phyloP scores from a whole-genome alignment of 176 grass and related monocot genomes.

The Phoenix roebelenii region DNA sequence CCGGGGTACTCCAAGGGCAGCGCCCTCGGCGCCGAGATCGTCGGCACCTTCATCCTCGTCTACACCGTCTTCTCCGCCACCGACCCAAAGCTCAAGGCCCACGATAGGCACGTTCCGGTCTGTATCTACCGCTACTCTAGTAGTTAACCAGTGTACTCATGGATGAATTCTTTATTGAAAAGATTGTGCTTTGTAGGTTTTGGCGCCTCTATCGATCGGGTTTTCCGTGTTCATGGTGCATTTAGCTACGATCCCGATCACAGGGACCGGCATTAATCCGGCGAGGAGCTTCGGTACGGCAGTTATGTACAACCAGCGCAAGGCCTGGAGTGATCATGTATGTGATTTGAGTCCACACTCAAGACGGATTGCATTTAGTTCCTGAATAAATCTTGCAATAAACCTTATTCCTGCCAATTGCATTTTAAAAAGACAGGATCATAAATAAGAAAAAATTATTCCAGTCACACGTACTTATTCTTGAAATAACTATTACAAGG shows the following conservation, averaged over 20 bases:
- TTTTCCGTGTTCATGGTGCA: conserved; percentile 87
- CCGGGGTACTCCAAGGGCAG: conserved; percentile 22
- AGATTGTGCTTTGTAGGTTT: conserved; percentile 19
- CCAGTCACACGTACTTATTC: too few species aligned
- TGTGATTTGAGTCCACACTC: not conserved
- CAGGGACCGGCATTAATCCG: conserved; percentile 81
- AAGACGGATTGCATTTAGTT: too few species aligned
- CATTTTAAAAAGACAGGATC: too few species aligned
- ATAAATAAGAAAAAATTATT: too few species aligned
- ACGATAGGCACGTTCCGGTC: conserved; percentile 50
- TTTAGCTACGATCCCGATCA: conserved; percentile 80
- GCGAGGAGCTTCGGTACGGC: conserved; percentile 85
- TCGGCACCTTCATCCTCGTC: conserved; percentile 81
- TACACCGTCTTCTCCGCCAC: conserved; percentile 73
- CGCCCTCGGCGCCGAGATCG: conserved; percentile 51
- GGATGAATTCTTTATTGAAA: too few species aligned
- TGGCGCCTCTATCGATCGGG: conserved; percentile 76
- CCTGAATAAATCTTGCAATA: too few species aligned
- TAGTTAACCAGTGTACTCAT: too few species aligned
- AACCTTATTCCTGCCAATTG: too few species aligned
- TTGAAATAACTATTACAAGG: too few species aligned
- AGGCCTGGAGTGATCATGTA: conserved; percentile 58
- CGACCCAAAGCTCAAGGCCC: conserved; percentile 62
- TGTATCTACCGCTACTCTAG: not conserved
- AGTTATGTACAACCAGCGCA: conserved; percentile 46